Conservation (phyloP, 371 early-diverging fungal species). For the Rhizopus stolonifer region DNA sequence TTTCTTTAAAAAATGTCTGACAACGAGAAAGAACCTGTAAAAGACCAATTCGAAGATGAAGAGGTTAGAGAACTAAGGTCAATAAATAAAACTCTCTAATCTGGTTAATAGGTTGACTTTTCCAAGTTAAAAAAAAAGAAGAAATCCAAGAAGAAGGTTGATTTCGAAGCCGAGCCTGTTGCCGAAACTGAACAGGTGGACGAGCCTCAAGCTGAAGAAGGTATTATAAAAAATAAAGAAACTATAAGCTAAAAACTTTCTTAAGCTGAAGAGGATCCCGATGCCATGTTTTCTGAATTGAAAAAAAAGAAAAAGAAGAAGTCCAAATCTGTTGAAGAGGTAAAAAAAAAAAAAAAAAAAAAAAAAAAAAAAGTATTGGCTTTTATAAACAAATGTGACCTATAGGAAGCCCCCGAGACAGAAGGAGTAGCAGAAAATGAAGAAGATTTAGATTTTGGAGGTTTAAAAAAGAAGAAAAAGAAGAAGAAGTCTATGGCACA, state of each 20-base stretch:
- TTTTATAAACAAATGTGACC: not conserved
- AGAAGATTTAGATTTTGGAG: slow-evolving; percentile 78
- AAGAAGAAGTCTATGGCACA: slow-evolving; percentile 90
- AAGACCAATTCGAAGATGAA: slow-evolving; percentile 48
- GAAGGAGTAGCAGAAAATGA: slow-evolving; percentile 48
- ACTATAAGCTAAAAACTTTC: too few relatives aligned
- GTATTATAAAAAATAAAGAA: slow-evolving; percentile 2
- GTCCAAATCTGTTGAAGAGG: slow-evolving; percentile 59
- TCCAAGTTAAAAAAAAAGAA: slow-evolving; percentile 58
- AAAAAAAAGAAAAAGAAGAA: slow-evolving; percentile 94
- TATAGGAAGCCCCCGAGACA: slow-evolving; percentile 44
- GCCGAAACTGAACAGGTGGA: slow-evolving; percentile 25
- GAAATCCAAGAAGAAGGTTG: slow-evolving; percentile 58
- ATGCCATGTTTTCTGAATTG: slow-evolving; percentile 80
- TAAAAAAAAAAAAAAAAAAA: slow-evolving; percentile 15
- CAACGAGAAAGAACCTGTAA: slow-evolving; percentile 47
- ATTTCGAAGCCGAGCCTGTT: slow-evolving; percentile 39
- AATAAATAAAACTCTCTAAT: too few relatives aligned
- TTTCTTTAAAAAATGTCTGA: too few relatives aligned
- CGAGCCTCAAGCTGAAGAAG: slow-evolving; percentile 5
- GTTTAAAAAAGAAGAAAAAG: slow-evolving; percentile 89
- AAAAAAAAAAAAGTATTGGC: too few relatives aligned
- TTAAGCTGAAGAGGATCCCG: slow-evolving; percentile 64
- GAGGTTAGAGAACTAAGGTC: slow-evolving; percentile 27
- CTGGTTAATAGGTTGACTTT: slow-evolving; percentile 41